Evolutionary conservation across 1,284 basidiomycete genomes (phyloP).

Genomic region (Vanrija sp.): DNA sequence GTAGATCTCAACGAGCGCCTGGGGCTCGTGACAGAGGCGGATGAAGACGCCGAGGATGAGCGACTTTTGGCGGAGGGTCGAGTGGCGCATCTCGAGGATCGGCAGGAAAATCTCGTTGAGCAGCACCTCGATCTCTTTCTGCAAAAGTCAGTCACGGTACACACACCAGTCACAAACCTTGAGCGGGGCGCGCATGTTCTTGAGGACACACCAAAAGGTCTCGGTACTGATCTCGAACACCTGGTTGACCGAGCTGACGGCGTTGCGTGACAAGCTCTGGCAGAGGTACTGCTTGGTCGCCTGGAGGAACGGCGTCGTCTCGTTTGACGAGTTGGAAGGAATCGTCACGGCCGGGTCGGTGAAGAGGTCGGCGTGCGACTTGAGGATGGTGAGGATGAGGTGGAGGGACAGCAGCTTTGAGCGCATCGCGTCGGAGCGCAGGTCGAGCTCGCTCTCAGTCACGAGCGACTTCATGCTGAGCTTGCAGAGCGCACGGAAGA

Average conservation of each 20-base stretch:
- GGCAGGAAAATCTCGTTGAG: constrained; percentile 99
- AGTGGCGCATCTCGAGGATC: constrained; percentile 96
- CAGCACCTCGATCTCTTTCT: constrained; percentile 98
- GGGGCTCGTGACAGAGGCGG: constrained; percentile 85
- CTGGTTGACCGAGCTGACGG: constrained; percentile 89
- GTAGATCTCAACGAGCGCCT: constrained; percentile 93
- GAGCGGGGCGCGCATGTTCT: constrained; percentile 89
- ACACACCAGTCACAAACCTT: constrained; percentile 57
- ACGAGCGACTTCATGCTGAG: constrained; percentile 96
- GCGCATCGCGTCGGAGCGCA: constrained; percentile 91
- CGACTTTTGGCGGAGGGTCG: constrained; percentile 90
- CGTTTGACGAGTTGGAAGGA: constrained; percentile 77
- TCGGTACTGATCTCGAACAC: constrained; percentile 98
- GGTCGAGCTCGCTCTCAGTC: constrained; percentile 85
- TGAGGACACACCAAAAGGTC: constrained; percentile 95
- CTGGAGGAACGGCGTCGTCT: constrained; percentile 82
- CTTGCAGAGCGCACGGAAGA: constrained; percentile 92
- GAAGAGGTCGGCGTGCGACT: constrained; percentile 84
- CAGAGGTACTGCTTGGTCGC: constrained; percentile 94
- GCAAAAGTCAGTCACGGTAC: constrained; percentile 39
- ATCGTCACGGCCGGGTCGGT: constrained; percentile 80
- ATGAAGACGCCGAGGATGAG: constrained; percentile 81
- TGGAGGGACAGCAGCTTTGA: constrained; percentile 90
- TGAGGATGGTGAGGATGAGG: constrained; percentile 84
- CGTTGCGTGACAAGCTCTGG: constrained; percentile 87